These are phyloP conservation scores for Backusella liffmaniae DNA, from an alignment of 192 early-diverging fungal genomes.

Conservation along the genomic window DNA sequence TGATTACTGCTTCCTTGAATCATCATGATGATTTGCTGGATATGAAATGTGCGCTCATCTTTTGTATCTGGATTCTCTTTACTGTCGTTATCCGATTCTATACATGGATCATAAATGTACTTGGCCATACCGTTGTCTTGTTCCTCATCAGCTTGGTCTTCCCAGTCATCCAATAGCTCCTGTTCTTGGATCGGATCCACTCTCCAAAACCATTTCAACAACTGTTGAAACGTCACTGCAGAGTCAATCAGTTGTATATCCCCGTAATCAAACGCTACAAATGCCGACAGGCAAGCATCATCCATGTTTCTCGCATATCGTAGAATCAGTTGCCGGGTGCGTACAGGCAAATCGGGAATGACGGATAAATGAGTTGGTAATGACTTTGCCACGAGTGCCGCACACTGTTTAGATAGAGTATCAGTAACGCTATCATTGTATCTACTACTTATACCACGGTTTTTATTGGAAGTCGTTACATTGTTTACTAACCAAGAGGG, in stretches of 20 bases:
- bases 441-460: neutral
- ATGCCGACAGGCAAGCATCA: neutral
- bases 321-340: neutral
- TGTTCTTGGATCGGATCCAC: neutral
- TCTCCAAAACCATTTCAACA: neutral
- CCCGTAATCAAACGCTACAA: neutral
- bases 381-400: neutral
- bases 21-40: neutral
- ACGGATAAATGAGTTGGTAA: neutral
- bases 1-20: neutral
- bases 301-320: neutral
- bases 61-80: neutral
- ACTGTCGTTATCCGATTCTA: neutral
- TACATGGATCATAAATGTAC: neutral
- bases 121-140: neutral
- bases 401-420: conserved; percentile 1
- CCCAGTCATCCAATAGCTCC: neutral
- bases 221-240: neutral
- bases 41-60: neutral
- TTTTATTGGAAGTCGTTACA: neutral
- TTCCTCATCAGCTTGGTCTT: neutral
- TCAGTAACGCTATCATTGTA: neutral
- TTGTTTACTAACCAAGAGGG: neutral
- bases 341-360: neutral
- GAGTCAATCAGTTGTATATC: neutral